phyloP scores from a whole-genome alignment of 2,329 filamentous ascomycete genomes.

The Bipolaris victoriae region DNA sequence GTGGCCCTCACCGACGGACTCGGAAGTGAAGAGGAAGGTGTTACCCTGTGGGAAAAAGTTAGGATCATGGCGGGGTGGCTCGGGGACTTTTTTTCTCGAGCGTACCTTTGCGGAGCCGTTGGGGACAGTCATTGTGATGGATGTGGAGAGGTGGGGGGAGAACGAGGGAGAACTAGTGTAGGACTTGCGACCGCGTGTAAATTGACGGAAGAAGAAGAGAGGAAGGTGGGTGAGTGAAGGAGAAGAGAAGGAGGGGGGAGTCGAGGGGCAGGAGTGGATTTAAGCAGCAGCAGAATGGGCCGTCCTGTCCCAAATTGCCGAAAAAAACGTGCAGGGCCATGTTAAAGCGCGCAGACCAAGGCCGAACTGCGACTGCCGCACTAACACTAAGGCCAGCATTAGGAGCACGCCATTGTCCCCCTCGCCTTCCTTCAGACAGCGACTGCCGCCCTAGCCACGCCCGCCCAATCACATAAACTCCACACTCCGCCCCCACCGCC shows the following conservation, averaged over 20 bases:
- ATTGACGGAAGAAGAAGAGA: conserved; percentile 20
- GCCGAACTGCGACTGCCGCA: conserved; percentile 3
- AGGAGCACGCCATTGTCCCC: conserved; percentile 26
- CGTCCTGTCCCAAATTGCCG: conserved; percentile 30
- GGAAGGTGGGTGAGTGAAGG: conserved; percentile 10
- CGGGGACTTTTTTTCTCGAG: conserved; percentile 1
- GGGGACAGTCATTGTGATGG: conserved; percentile 35
- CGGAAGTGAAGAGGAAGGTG: conserved; percentile 58
- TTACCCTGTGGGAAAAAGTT: conserved; percentile 32
- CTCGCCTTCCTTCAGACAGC: neutral
- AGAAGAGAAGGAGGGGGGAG: conserved; percentile 16
- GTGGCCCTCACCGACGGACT: conserved; percentile 65
- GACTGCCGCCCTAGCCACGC: neutral
- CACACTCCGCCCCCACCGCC: conserved; percentile 15
- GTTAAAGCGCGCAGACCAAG: conserved; percentile 11
- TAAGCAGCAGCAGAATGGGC: conserved; percentile 31
- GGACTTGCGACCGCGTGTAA: conserved; percentile 47
- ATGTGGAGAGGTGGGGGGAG: conserved; percentile 20
- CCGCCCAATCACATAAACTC: conserved; percentile 14
- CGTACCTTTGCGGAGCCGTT: conserved; percentile 40
- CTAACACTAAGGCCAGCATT: conserved; percentile 1
- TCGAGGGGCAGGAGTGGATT: conserved; percentile 41
- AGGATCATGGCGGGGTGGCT: conserved; percentile 18
- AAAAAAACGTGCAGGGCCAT: conserved; percentile 33
- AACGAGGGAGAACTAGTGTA: conserved; percentile 39